Evolutionary conservation across 2,329 filamentous ascomycete genomes (phyloP), one percentile per base, ranked within the genome.

Genomic region (Cytospora piceicola): DNA sequence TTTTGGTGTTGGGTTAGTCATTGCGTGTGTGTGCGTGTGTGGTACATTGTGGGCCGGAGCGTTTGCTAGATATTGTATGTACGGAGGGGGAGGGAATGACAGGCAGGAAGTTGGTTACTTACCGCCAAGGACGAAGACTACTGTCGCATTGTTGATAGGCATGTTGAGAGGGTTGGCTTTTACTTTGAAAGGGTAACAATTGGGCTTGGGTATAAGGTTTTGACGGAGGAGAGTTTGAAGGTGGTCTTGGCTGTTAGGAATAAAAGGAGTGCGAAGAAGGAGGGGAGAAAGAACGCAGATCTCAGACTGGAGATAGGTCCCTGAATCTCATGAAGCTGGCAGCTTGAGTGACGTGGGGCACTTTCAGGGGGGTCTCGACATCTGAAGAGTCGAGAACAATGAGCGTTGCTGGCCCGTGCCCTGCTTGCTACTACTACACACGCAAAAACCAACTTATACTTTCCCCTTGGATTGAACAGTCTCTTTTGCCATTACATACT

Each of bases 81-180:
- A 12, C 3, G 24, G 9, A n/a, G 7, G 9, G 27, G n/a, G 39
- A 14, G 5, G 14, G 39, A 8, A 30, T 17, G 39, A 8, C 11
- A 6, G 32, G 34, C 34, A 36, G 34, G 34, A 36, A 36, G 11
- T 29, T 36, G 20, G 39, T 27, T 42, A 63, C 61, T 63, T 22
- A 63, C 61, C 66, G 63, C 65, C 60, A 58, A 66, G 66, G 58
- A 68, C 70, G 61, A 70, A 70, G 54, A 69, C 64, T 11, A 65
- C 61, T 62, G 67, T 64, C 54, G 62, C 30, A 62, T 70, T 67
- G 67, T 64, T 69, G 66, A 70, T 72, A 27, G 66, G 63, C 66
- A 68, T 68, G 24, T 60, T 66, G 57, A 51, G 39, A 29, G 51
- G 34, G 15, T 32, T n/a, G 8, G 11, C 39, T 39, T 39, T 2